Percentiles rank a stretch among this genome's conserved stretches.
phyloP scores from a whole-genome alignment of 1,139 yeast genomes.

The Geotrichum restrictum region DNA sequence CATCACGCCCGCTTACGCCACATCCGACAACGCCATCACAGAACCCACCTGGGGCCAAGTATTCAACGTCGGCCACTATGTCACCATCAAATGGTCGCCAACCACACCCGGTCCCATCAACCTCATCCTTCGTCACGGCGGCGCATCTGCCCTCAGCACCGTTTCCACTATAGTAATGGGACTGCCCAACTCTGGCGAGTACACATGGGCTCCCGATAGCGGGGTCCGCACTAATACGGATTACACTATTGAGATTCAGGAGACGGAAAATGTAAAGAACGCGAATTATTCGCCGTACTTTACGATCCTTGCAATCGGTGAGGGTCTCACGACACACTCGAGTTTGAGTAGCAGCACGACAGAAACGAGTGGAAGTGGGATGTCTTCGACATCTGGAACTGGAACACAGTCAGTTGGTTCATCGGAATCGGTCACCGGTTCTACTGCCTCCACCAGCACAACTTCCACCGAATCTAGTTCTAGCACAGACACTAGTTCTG shows the following conservation, averaged over 20 bases:
- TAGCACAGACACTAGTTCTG: not conserved
- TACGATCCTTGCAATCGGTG: slow-evolving; percentile 31
- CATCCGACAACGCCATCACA: slow-evolving; percentile 31
- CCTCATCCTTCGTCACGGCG: slow-evolving; percentile 34
- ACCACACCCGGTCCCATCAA: slow-evolving; percentile 31
- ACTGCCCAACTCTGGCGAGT: slow-evolving; percentile 34
- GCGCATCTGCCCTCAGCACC: slow-evolving; percentile 27
- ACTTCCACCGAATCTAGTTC: no score
- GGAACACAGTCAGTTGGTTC: slow-evolving; percentile 19
- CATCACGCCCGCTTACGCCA: no score
- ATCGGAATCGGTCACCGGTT: not conserved
- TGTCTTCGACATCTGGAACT: slow-evolving; percentile 21
- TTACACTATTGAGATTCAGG: slow-evolving; percentile 38
- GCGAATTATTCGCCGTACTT: slow-evolving; percentile 37
- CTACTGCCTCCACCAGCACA: slow-evolving; percentile 20
- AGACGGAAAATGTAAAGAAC: slow-evolving; percentile 25
- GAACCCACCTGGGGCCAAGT: slow-evolving; percentile 34
- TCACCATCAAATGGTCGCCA: slow-evolving; percentile 35
- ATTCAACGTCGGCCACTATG: slow-evolving; percentile 29
- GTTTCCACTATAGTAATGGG: slow-evolving; percentile 32
- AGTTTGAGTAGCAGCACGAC: not conserved
- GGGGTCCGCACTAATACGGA: slow-evolving; percentile 28
- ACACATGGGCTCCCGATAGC: slow-evolving; percentile 33
- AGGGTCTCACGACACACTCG: slow-evolving; percentile 27
- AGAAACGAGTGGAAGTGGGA: slow-evolving; percentile 14